Evolutionary conservation across 2,329 filamentous ascomycete species (phyloP).

Genomic region (Celoporthe dispersa): DNA sequence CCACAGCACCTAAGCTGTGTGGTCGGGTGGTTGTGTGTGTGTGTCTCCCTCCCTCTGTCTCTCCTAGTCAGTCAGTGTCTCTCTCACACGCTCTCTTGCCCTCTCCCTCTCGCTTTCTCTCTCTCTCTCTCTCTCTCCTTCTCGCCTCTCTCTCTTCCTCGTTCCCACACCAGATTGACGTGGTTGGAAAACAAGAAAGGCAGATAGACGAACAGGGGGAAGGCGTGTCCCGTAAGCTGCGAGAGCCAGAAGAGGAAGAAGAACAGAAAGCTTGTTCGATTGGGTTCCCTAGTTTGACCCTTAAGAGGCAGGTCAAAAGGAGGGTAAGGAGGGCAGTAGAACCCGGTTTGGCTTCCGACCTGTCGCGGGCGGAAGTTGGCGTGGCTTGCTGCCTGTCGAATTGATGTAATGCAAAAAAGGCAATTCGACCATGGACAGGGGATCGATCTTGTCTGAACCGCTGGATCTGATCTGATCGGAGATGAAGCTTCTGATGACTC

Average conservation of each 20-base stretch:
- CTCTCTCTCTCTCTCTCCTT: not conserved
- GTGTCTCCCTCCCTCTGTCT: not conserved
- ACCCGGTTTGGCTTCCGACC: slow-evolving; percentile 4
- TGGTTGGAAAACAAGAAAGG: not conserved
- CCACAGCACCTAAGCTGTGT: not conserved
- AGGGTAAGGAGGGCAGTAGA: slow-evolving; percentile 14
- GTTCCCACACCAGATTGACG: slow-evolving; percentile 1
- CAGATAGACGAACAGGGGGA: not conserved
- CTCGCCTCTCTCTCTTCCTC: not conserved
- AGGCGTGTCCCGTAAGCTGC: slow-evolving; percentile 12
- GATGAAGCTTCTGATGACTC: not conserved
- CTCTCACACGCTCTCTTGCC: not conserved
- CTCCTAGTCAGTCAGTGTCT: not conserved
- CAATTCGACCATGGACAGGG: slow-evolving; percentile 29
- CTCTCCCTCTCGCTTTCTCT: not conserved
- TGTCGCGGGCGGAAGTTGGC: slow-evolving; percentile 18
- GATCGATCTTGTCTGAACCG: slow-evolving; percentile 1
- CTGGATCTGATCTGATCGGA: slow-evolving; percentile 1
- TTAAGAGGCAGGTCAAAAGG: slow-evolving; percentile 12
- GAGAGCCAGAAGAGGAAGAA: not conserved
- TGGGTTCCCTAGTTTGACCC: slow-evolving; percentile 15
- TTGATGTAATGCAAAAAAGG: slow-evolving; percentile 23
- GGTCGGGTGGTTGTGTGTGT: not conserved
- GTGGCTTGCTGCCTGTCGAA: slow-evolving; percentile 19
- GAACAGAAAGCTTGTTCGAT: slow-evolving; percentile 14